Percentiles rank a stretch among this genome's conserved stretches.
These are phyloP conservation scores for Rheum nobile DNA, from an alignment of 148 eudicot species.

Conservation along the genomic window DNA sequence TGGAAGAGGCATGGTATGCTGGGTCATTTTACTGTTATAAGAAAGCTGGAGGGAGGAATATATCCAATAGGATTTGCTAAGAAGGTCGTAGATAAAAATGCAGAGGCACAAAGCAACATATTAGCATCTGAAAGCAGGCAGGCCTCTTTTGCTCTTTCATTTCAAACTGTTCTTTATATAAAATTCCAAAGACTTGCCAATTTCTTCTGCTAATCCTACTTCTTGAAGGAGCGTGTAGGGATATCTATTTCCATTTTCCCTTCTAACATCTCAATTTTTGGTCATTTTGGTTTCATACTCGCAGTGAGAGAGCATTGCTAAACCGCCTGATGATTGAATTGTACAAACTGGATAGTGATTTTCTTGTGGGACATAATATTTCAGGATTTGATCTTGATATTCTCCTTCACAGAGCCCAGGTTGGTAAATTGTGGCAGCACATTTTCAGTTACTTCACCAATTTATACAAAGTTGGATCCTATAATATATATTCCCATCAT, in stretches of 20 bases:
- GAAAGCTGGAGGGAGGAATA: constrained; percentile 85
- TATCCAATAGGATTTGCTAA: constrained; percentile 72
- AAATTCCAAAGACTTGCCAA: background rate
- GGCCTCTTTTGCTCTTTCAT: constrained; percentile 12
- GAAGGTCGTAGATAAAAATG: constrained; percentile 59
- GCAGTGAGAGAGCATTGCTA: constrained; percentile 90
- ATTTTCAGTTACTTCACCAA: background rate
- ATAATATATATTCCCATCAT: background rate
- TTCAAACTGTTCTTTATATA: background rate
- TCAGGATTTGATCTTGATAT: constrained; percentile 98
- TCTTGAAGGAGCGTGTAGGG: constrained; percentile 28
- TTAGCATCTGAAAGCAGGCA: constrained; percentile 71
- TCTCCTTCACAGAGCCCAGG: constrained; percentile 92
- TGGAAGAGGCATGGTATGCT: constrained; percentile 79
- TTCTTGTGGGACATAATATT: constrained; percentile 94
- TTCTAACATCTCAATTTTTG: background rate
- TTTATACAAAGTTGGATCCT: background rate
- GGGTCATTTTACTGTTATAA: constrained; percentile 74
- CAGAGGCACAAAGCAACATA: constrained; percentile 52
- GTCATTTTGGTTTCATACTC: constrained; percentile 4
- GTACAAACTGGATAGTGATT: constrained; percentile 85
- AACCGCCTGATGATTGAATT: constrained; percentile 76
- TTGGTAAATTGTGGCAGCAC: constrained; percentile 12
- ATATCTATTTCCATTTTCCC: constrained; percentile 12
- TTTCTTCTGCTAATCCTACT: background rate